Base-by-base conservation (phyloP, 2,329 filamentous ascomycete species). In the Bipolaris sorokiniana region DNA sequence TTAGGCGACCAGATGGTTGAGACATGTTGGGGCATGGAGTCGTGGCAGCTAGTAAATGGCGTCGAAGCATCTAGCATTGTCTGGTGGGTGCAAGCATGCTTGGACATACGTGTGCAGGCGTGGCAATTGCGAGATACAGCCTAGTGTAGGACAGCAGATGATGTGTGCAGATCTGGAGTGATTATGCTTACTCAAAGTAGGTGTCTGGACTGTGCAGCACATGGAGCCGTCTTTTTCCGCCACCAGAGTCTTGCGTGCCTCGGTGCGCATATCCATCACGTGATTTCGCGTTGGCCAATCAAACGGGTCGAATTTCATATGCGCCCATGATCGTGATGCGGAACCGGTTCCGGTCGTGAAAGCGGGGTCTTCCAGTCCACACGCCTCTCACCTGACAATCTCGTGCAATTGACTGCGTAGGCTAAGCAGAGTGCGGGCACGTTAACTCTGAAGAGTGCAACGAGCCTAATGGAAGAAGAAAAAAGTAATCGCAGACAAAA, bases 351-450 rank as follows among this genome's bases (percentile, higher is more conserved):
- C 61, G 61, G 58, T 48, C 58, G 51, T 58, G 56, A 52, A 52
- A 52, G 61, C 62, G 62, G 62, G 59, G 62, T 62, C 54, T 46
- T 51, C 16, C n/a, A 51, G 48, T 52, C 59, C 59, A 59, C 62
- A 48, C 51, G 56, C 49, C 49, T 40, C 28, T 47, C 49, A 46
- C 34, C 22, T 42, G 38, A 37, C 44, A 26, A 22, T 10, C 11
- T 37, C 18, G n/a, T 47, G 46, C 41, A 18, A 45, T 37, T 49
- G 49, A 40, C n/a, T 33, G 28, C 46, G 26, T 38, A 34, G n/a
- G n/a, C n/a, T n/a, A n/a, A n/a, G 15, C 48, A 34, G 23, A 20
- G 18, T 5, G 10, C 1, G 5, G 5, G 23, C 26, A 33, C 3
- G 33, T 18, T 33, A 28, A 20, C 13, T 16, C 7, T n/a, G 23